A percentile compares a stretch with the other conserved stretches of the same genome.
Conservation (phyloP, 2,329 filamentous ascomycete species). For the Emydomyces testavorans region DNA sequence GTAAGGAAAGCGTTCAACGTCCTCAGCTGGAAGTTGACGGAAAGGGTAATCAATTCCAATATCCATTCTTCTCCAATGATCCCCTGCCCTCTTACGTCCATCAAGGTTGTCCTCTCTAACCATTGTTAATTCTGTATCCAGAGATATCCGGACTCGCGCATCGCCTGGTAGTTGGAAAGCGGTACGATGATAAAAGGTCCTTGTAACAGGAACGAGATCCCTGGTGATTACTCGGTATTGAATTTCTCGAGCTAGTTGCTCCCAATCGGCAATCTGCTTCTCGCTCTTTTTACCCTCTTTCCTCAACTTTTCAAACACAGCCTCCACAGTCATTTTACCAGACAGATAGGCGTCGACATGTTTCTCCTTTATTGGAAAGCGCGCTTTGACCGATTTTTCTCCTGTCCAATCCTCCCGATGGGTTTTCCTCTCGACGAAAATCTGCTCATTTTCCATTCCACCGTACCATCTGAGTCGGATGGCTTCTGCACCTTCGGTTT, state of each 20-base stretch:
- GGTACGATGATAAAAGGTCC: conserved; percentile 96
- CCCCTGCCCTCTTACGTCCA: conserved; percentile 59
- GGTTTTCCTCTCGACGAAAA: conserved; percentile 95
- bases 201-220: conserved; percentile 75
- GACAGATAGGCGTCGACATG: conserved; percentile 83
- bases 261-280: conserved; percentile 79
- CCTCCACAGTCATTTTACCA: conserved; percentile 71
- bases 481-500: conserved; percentile 93
- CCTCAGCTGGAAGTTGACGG: conserved; percentile 69
- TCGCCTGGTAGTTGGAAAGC: conserved; percentile 96
- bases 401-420: conserved; percentile 99
- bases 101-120: conserved; percentile 89
- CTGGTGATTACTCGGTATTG: conserved; percentile 88
- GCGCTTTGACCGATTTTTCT: conserved; percentile 96
- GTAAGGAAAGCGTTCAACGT: conserved; percentile 87
- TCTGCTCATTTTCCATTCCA: conserved; percentile 86
- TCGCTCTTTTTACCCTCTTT: conserved; percentile 90
- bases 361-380: conserved; percentile 93
- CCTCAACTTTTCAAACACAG: conserved; percentile 91
- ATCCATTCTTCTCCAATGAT: conserved; percentile 94
- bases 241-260: conserved; percentile 79
- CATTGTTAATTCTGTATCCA: conserved; percentile 95
- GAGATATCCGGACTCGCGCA: conserved; percentile 86
- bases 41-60: conserved; percentile 96
- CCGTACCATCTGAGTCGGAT: conserved; percentile 96